Evolutionary conservation across 371 early-diverging fungal species (phyloP).

Genomic region (Fennellomyces sp.): DNA sequence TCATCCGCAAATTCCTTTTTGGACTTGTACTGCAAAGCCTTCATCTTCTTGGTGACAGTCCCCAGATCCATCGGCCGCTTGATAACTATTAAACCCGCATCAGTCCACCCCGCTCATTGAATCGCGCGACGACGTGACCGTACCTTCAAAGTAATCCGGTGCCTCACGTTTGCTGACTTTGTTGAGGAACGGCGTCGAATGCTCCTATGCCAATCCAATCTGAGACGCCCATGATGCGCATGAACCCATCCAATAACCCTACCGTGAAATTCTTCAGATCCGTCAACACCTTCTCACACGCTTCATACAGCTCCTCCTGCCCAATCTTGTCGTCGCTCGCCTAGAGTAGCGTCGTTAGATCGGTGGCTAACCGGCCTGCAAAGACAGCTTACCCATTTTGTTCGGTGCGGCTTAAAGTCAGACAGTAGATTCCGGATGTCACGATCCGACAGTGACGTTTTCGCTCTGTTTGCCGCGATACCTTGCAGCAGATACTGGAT

Average conservation of each 20-base stretch:
- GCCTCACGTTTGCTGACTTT: slow-evolving; percentile 94
- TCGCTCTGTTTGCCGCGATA: slow-evolving; percentile 72
- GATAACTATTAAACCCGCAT: slow-evolving; percentile 61
- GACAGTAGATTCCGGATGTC: slow-evolving; percentile 79
- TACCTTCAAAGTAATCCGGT: slow-evolving; percentile 92
- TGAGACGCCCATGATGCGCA: no score
- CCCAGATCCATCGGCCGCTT: slow-evolving; percentile 94
- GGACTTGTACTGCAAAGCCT: slow-evolving; percentile 67
- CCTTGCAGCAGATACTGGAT: slow-evolving; percentile 73
- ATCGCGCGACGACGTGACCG: no score
- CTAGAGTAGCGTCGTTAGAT: slow-evolving; percentile 22
- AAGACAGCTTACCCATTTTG: slow-evolving; percentile 80
- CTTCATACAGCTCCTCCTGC: slow-evolving; percentile 91
- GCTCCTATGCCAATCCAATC: slow-evolving; percentile 53
- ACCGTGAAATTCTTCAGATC: slow-evolving; percentile 82
- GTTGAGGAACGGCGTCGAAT: slow-evolving; percentile 87
- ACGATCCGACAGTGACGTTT: slow-evolving; percentile 67
- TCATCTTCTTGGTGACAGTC: slow-evolving; percentile 86
- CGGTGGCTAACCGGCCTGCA: background rate
- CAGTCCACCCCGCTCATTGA: background rate
- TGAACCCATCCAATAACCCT: slow-evolving; percentile 11
- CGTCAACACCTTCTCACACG: slow-evolving; percentile 81
- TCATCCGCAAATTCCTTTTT: slow-evolving; percentile 84
- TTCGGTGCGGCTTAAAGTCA: slow-evolving; percentile 84
- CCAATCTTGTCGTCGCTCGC: slow-evolving; percentile 87